Conservation (phyloP, 73 alveolate species). For the Stentor roeselii region DNA sequence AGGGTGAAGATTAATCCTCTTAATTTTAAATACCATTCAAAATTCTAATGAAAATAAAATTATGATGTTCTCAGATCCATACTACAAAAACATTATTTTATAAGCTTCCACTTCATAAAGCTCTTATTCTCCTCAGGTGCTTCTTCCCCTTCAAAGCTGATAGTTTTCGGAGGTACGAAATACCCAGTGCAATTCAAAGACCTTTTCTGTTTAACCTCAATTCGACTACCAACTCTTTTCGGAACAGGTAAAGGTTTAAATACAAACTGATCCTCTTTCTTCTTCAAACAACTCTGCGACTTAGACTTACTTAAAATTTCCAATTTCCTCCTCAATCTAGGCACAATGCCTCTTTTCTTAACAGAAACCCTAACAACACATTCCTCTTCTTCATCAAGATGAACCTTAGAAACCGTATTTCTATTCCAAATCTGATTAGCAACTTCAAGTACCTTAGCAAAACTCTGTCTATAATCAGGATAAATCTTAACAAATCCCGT, state of each 20-base stretch:
- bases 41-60: too few relatives aligned
- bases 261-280: neutral
- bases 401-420: neutral
- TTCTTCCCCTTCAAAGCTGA: neutral
- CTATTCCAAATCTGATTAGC: neutral
- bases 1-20: too few relatives aligned
- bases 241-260: neutral
- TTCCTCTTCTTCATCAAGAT: neutral
- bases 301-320: neutral
- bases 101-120: conserved; percentile 7
- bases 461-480: neutral
- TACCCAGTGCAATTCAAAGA: neutral
- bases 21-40: too few relatives aligned
- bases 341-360: neutral
- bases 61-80: too few relatives aligned
- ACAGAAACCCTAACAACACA: neutral
- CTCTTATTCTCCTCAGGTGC: conserved; percentile 10
- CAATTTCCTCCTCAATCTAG: neutral
- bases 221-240: neutral
- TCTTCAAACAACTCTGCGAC: neutral
- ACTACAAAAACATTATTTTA: neutral
- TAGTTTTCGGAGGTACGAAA: neutral
- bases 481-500: neutral
- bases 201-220: neutral
- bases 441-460: neutral